Evolutionary conservation across 345 rosid species (phyloP).

Genomic region (Bruguiera sexangula): DNA sequence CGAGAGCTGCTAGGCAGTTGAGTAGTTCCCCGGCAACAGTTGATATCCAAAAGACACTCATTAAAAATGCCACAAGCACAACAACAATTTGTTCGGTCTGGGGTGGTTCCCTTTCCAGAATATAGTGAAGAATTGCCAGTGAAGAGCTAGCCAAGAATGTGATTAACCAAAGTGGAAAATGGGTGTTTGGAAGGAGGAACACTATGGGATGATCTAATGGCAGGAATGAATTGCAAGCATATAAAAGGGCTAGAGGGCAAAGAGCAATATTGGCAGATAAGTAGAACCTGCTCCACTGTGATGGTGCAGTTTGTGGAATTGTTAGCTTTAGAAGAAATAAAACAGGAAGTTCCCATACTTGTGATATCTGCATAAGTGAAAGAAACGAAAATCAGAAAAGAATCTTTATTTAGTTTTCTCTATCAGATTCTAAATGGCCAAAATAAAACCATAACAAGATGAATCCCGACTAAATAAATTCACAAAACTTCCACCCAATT

Average conservation of each 20-base stretch:
- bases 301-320: constrained; percentile 73
- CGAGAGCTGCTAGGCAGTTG: constrained; percentile 81
- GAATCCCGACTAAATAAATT: background rate
- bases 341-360: constrained; percentile 73
- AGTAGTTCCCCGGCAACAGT: constrained; percentile 89
- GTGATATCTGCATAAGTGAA: constrained; percentile 53
- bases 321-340: constrained; percentile 63
- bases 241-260: constrained; percentile 81
- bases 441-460: background rate
- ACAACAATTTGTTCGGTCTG: constrained; percentile 72
- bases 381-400: constrained; percentile 11
- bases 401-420: background rate
- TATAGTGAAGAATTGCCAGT: constrained; percentile 68
- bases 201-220: constrained; percentile 73
- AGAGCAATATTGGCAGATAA: constrained; percentile 67
- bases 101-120: constrained; percentile 77
- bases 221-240: constrained; percentile 72
- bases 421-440: background rate
- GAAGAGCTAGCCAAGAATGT: constrained; percentile 66
- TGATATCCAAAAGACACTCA: constrained; percentile 98
- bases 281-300: constrained; percentile 75
- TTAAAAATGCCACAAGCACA: constrained; percentile 58
- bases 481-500: too few relatives aligned
- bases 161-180: constrained; percentile 77
- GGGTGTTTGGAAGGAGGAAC: constrained; percentile 69